These are phyloP conservation scores for Termitomyces sp. DNA, from an alignment of 768 basidiomycete genomes.

Conservation along the genomic window DNA sequence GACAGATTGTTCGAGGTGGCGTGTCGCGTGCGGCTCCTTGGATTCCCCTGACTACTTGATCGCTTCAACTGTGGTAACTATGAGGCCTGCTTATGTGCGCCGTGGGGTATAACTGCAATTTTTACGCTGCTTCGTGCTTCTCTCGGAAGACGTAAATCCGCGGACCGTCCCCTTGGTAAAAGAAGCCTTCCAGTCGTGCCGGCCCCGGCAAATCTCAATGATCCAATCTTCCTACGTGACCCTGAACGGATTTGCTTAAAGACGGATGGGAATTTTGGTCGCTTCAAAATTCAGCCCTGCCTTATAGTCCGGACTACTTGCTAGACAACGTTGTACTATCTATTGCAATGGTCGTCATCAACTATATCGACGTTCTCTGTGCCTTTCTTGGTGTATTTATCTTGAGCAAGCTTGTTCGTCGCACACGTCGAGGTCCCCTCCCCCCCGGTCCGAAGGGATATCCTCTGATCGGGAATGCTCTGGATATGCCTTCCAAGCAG, in stretches of 20 bases:
- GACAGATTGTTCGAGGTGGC: background rate
- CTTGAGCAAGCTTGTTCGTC: slow-evolving; percentile 24
- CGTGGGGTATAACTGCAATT: background rate
- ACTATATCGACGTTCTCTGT: slow-evolving; percentile 27
- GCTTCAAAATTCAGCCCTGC: slow-evolving; percentile 17
- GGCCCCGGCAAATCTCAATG: slow-evolving; percentile 28
- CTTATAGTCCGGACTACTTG: slow-evolving; percentile 14
- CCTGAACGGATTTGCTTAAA: slow-evolving; percentile 32
- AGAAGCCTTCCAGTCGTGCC: slow-evolving; percentile 28
- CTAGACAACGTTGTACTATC: slow-evolving; percentile 20
- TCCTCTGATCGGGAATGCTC: slow-evolving; percentile 48
- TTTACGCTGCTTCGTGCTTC: background rate
- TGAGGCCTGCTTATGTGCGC: background rate
- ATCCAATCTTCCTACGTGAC: slow-evolving; percentile 27
- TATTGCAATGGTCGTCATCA: slow-evolving; percentile 13
- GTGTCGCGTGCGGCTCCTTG: background rate
- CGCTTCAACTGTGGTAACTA: background rate
- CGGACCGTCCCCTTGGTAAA: slow-evolving; percentile 33
- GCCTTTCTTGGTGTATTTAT: slow-evolving; percentile 29
- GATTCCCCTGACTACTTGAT: background rate
- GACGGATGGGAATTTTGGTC: slow-evolving; percentile 15
- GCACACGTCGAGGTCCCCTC: slow-evolving; percentile 22
- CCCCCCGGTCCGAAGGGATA: slow-evolving; percentile 50
- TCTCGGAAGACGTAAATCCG: slow-evolving; percentile 25
- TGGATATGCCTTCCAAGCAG: slow-evolving; percentile 45